Base-by-base conservation (phyloP, 2,329 filamentous ascomycete genomes). In the Calonectria montana region DNA sequence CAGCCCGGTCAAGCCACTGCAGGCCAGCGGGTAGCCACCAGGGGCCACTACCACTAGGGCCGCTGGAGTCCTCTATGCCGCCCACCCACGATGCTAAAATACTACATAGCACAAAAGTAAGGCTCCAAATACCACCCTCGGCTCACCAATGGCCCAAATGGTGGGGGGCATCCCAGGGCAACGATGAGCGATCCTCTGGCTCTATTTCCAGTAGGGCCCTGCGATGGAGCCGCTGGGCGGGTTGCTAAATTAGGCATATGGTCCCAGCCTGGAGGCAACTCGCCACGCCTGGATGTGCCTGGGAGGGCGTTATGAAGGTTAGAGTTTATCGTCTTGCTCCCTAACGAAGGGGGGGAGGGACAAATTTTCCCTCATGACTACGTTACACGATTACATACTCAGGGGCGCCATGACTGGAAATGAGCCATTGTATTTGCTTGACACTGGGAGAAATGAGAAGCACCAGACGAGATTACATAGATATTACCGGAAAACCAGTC, bases 171-270 rank as follows among this genome's bases (percentile, higher is more conserved):
- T 55, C 53, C 39, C 48, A 64, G 21, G 48, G 45, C 47, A 63
- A 39, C 64, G 59, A 57, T 69, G 59, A 47, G 41, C 67, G 50
- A 39, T 35, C 47, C 45, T 23, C 29, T 27, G 29, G 57, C 25
- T 50, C 41, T 29, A 23, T 43, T 45, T 59, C 53, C 53, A 59
- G 53, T 39, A 59, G 23, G 21, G n/a, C 35, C 53, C 41, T 48
- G 57, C 25, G 18, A 27, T 68, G 45, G 27, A 63, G 39, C 57
- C 55, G 35, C 55, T 47, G 61, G 47, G 18, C 65, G 59, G 65
- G 53, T 68, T 71, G 69, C 69, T 68, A 71, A 68, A 71, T 68
- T 68, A 29, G 64, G 64, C 53, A 35, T 61, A 43, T 43, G 43
- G 59, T 61, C 41, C 41, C 55, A 41, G 53, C 43, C 62, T 18